phyloP scores from a whole-genome alignment of 2,329 filamentous ascomycete species.

The Fusarium cyanostomum region DNA sequence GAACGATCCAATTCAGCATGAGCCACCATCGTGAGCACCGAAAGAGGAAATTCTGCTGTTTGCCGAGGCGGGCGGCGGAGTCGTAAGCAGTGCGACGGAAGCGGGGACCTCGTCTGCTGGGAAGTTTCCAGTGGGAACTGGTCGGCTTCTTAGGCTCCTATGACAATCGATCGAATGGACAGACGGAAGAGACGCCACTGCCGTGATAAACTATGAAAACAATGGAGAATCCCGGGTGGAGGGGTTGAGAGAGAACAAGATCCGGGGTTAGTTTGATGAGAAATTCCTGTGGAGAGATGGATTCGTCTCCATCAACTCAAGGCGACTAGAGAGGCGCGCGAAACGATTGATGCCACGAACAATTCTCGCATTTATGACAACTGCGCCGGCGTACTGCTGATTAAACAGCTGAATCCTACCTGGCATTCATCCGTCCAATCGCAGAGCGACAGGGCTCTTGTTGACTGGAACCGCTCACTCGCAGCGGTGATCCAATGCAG shows the following conservation, averaged over 20 bases:
- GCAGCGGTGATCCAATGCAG: slow-evolving; percentile 24
- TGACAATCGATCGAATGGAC: slow-evolving; percentile 13
- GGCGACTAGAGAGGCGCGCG: not conserved
- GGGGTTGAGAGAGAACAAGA: not conserved
- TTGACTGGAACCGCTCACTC: slow-evolving; percentile 27
- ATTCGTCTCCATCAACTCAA: not conserved
- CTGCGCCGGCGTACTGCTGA: slow-evolving; percentile 17
- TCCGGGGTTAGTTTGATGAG: not conserved
- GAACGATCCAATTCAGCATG: not conserved
- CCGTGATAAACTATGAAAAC: not conserved
- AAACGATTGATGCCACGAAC: slow-evolving; percentile 4
- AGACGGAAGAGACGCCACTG: slow-evolving; percentile 18
- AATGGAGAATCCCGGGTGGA: not conserved
- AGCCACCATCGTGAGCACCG: slow-evolving; percentile 19
- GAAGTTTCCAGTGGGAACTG: no score
- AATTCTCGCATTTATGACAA: not conserved
- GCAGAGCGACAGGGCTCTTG: slow-evolving; percentile 2
- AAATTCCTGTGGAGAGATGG: not conserved
- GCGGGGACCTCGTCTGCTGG: slow-evolving; percentile 14
- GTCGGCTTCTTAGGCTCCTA: slow-evolving; percentile 28
- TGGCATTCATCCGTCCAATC: slow-evolving; percentile 24
- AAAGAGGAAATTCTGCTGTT: slow-evolving; percentile 8
- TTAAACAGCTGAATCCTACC: slow-evolving; percentile 22
- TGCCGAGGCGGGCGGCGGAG: not conserved
- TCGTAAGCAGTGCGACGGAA: slow-evolving; percentile 4